Percentiles rank a stretch among this genome's conserved stretches.
Conservation (phyloP, 352 stramenopile species). For the Globisporangium splendens region DNA sequence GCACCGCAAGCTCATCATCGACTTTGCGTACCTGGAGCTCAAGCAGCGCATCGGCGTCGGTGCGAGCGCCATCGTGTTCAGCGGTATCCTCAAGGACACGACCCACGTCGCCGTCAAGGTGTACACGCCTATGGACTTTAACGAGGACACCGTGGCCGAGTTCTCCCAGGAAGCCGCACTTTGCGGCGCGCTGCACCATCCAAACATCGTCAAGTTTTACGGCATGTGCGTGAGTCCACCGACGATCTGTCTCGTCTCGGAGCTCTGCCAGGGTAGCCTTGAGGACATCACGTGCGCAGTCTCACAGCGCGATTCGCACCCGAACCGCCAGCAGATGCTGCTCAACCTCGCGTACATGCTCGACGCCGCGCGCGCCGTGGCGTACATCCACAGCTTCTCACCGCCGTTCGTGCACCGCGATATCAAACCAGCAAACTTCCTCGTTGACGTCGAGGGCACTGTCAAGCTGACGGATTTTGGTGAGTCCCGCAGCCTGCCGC, state of each 20-base stretch:
- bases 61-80: slow-evolving; percentile 49
- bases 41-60: slow-evolving; percentile 47
- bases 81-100: slow-evolving; percentile 36
- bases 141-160: slow-evolving; percentile 46
- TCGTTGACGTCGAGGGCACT: slow-evolving; percentile 49
- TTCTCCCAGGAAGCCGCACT: slow-evolving; percentile 64
- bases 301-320: slow-evolving; percentile 23
- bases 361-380: slow-evolving; percentile 57
- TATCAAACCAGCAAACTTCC: slow-evolving; percentile 76
- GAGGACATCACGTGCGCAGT: slow-evolving; percentile 49
- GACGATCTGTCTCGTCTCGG: slow-evolving; percentile 61
- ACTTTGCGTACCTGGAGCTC: slow-evolving; percentile 65
- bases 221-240: slow-evolving; percentile 62
- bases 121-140: slow-evolving; percentile 61
- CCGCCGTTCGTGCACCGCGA: slow-evolving; percentile 73
- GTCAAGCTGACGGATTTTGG: slow-evolving; percentile 76
- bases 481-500: slow-evolving; percentile 48
- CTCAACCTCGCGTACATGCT: slow-evolving; percentile 59
- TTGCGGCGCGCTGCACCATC: slow-evolving; percentile 51
- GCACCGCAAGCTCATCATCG: slow-evolving; percentile 76
- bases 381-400: slow-evolving; percentile 74
- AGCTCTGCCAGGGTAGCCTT: slow-evolving; percentile 63
- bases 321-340: slow-evolving; percentile 55
- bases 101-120: slow-evolving; percentile 64
- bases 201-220: slow-evolving; percentile 63